Percentiles rank a stretch among this genome's conserved stretches.
phyloP scores from a whole-genome alignment of 2,329 filamentous ascomycete genomes.

The Calonectria hawksworthii region DNA sequence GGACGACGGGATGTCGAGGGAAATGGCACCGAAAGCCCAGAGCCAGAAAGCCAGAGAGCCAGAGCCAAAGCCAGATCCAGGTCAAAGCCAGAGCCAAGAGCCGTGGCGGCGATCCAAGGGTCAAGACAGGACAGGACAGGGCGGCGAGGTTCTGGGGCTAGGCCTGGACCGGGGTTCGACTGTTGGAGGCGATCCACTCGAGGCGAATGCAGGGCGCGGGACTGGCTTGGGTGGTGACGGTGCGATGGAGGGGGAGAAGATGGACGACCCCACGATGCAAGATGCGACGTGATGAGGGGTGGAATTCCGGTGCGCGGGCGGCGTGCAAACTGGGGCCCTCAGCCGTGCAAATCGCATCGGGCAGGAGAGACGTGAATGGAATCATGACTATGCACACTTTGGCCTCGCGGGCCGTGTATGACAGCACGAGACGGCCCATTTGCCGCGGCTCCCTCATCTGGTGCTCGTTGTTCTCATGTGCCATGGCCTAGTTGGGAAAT shows the following conservation, averaged over 20 bases:
- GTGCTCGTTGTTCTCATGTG: slow-evolving; percentile 36
- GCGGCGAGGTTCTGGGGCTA: slow-evolving; percentile 28
- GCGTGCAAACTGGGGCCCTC: slow-evolving; percentile 3
- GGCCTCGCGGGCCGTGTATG: neutral
- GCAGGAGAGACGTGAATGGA: neutral
- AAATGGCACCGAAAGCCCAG: slow-evolving; percentile 29
- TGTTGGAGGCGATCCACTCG: slow-evolving; percentile 39
- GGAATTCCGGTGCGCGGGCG: slow-evolving; percentile 2
- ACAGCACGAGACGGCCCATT: neutral
- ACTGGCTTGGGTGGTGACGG: slow-evolving; percentile 35
- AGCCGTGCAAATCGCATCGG: neutral
- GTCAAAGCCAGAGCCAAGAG: slow-evolving; percentile 19
- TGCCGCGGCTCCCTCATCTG: slow-evolving; percentile 29
- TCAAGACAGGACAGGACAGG: slow-evolving; percentile 13
- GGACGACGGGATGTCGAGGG: slow-evolving; percentile 47
- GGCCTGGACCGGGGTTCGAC: slow-evolving; percentile 35
- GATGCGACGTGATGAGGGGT: slow-evolving; percentile 19
- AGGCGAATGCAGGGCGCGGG: slow-evolving; percentile 35
- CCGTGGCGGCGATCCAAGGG: slow-evolving; percentile 36
- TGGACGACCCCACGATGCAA: slow-evolving; percentile 25
- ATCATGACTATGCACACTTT: slow-evolving; percentile 14
- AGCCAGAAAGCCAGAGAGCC: slow-evolving; percentile 11
- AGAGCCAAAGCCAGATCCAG: slow-evolving; percentile 22
- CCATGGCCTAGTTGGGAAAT: slow-evolving; percentile 23
- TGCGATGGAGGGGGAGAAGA: slow-evolving; percentile 23